Base-by-base conservation (phyloP, 768 basidiomycete species). In the Saitozyma sp. region DNA sequence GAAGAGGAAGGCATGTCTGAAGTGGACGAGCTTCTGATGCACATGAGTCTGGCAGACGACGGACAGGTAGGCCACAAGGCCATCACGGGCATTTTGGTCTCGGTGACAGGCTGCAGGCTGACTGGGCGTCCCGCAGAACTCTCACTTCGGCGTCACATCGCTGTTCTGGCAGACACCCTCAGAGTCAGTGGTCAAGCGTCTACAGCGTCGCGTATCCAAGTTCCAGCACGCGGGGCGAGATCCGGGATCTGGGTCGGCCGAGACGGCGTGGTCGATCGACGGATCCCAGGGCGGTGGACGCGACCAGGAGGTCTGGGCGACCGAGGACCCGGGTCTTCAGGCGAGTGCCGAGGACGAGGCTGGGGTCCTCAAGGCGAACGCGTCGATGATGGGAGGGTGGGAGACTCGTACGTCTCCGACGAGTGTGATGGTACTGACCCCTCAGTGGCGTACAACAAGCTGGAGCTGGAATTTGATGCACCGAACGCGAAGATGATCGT, bases 71-170 rank as follows among this genome's bases (percentile, higher is more conserved):
- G 58, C 14, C 1, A n/a, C 19, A 5, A 14, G 16, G 19, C 46
- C 19, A 14, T 17, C 6, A 48, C 3, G 46, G 46, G 17, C 46
- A 48, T 48, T 48, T 48, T 5, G 29, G 29, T 29, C 29, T 29
- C 29, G 29, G 29, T 29, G 2, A 2, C 29, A 29, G 5, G 29
- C 29, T 17, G n/a, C 45, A 46, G 45, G n/a, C 13, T 13, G 11
- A 11, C 13, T 46, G 45, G 11, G 13, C 6, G 45, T 13, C 45
- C n/a, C n/a, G n/a, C 45, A 68, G 66, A 68, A 64, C 50, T 62
- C 58, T n/a, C 66, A 68, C 58, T 64, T 57, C 50, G 66, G 66
- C n/a, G 19, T 59, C 14, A 68, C 66, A 6, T 68, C 66, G 6
- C 53, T 64, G 6, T 52, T 64, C 55, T 68, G 63, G 56, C 62